Conservation (phyloP, 2,329 filamentous ascomycete genomes). For the Cordyceps militaris region DNA sequence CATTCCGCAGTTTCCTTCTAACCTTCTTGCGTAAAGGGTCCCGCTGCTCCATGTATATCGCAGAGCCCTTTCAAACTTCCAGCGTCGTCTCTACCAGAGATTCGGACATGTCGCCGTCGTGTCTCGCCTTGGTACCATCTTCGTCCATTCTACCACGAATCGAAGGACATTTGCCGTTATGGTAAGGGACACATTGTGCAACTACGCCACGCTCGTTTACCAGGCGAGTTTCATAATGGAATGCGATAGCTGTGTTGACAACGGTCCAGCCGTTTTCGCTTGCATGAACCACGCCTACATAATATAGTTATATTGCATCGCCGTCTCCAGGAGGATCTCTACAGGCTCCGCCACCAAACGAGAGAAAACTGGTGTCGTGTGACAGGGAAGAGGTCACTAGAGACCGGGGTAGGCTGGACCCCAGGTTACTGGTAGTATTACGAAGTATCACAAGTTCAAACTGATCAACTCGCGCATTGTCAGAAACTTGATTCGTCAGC, state of each 20-base stretch:
- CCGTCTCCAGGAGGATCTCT: background rate
- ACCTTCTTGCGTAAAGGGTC: background rate
- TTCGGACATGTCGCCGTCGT: background rate
- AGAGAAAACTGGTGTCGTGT: background rate
- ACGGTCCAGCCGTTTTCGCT: background rate
- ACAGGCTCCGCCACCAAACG: background rate
- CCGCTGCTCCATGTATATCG: background rate
- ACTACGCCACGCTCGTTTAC: background rate
- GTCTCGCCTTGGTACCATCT: background rate
- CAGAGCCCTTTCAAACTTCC: background rate
- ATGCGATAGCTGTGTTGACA: background rate
- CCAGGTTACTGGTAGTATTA: no score
- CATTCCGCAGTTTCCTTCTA: background rate
- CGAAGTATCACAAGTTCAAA: no score
- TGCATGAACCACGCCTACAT: slow-evolving; percentile 2
- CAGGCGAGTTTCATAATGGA: no score
- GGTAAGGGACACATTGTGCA: background rate
- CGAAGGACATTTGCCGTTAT: no score
- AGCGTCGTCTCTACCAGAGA: background rate
- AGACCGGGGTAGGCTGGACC: no score
- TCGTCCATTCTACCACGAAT: no score
- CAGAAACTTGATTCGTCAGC: no score
- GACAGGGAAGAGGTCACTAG: background rate
- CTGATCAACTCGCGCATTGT: no score
- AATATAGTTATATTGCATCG: slow-evolving; percentile 1